Evolutionary conservation across 1,284 basidiomycete species (phyloP), one percentile per base, ranked within the genome.

Genomic region (Trichosporon coremiiforme): DNA sequence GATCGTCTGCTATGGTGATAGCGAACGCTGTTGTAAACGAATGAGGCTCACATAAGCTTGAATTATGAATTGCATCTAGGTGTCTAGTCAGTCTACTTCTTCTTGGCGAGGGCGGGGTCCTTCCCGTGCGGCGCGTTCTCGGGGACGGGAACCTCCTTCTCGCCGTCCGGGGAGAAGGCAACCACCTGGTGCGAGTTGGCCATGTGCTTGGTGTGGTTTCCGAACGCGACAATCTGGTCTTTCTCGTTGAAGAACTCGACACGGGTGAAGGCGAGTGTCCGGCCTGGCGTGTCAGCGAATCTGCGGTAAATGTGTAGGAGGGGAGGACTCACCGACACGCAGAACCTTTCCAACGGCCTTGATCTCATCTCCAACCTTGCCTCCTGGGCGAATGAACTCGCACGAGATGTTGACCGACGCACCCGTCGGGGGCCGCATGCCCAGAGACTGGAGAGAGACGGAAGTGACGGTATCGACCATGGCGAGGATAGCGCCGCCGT

Each of bases 391-490:
- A 38, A 83, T 77, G 69, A 84, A 84, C 66, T 83, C 82, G 68
- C 77, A 80, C 1, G 78, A 80, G n/a, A 81, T 78, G 68, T 83
- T 83, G 35, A 82, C 78, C 1, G 74, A 77, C 4, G 81, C 81
- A 10, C 83, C 83, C 6, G 83, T 84, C 1, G 83, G 83, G 0
- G 80, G 76, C 0, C 79, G 71, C 55, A 82, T 78, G 41, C 83
- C 83, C 1, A 77, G 71, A 0, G 81, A 80, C n/a, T 80, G 81
- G 13, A 84, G 70, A 0, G 81, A 75, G 10, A 84, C 75, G 12
- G 83, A 83, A 0, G 81, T 83, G 35, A 84, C 77, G 0, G 82
- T 83, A 70, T 84, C 83, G 15, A 80, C 81, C 62, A 82, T 81
- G 2, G 79, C 78, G 13, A 83, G 72, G n/a, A 84, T 73, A 0